A percentile compares a stretch with the other conserved stretches of the same genome.
These are phyloP conservation scores for Candida mattraensis DNA, from an alignment of 805 yeast species.

Conservation along the genomic window DNA sequence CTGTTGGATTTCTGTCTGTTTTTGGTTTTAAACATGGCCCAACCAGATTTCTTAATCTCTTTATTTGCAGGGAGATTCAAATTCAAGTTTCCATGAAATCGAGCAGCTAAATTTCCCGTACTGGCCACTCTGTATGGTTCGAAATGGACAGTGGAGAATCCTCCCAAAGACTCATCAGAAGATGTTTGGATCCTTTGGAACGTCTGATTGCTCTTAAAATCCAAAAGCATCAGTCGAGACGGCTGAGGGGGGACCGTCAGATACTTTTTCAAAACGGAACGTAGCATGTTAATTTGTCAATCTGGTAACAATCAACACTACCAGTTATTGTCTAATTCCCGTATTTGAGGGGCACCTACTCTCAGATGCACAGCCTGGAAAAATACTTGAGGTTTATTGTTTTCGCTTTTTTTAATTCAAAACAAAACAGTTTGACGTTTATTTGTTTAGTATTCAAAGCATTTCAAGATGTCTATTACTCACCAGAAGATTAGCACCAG, in stretches of 20 bases:
- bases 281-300: no score
- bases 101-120: conserved; percentile 47
- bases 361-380: no score
- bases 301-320: no score
- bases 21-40: conserved; percentile 81
- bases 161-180: conserved; percentile 76
- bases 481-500: conserved; percentile 17
- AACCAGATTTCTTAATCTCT: conserved; percentile 62
- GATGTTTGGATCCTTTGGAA: conserved; percentile 55
- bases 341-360: no score
- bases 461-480: conserved; percentile 10
- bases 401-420: no score
- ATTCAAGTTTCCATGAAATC: conserved; percentile 68
- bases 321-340: no score
- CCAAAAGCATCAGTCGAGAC: conserved; percentile 44
- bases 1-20: conserved; percentile 47
- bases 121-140: conserved; percentile 43
- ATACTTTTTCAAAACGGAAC: conserved; percentile 13
- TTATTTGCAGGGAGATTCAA: conserved; percentile 67
- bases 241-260: conserved; percentile 20
- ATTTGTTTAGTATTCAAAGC: background rate
- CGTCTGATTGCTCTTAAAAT: conserved; percentile 54
- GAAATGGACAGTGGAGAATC: conserved; percentile 55
- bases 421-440: no score
- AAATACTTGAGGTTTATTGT: no score